Evolutionary conservation across 2,329 filamentous ascomycete species (phyloP), one percentile per base, ranked within the genome.

Genomic region (Akanthomyces uredinophilus): DNA sequence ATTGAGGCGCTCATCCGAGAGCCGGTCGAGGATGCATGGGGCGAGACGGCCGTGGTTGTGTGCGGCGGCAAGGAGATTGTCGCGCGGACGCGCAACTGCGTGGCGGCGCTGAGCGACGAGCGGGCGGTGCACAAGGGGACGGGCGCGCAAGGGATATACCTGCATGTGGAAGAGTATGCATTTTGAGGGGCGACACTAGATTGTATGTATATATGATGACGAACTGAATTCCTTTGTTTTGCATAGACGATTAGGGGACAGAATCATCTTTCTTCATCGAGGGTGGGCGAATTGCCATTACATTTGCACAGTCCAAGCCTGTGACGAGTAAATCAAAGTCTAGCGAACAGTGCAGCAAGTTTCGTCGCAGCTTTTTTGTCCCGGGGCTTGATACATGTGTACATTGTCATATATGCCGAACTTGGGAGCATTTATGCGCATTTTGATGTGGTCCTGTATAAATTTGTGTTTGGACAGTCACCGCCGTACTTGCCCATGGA

Each of bases 101-200:
- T 87, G 3, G 80, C 81, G 2, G 73, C 72, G 35, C 64, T 87
- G 64, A 85, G 83, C 59, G 84, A 87, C 66, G 84, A 87, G 72
- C 74, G 85, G 46, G 85, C 81, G 0, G 84, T 87, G 24, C 85
- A 87, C 68, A 87, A 87, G 70, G 85, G 85, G 5, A 87, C 83
- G 0, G 84, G 83, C 1, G 84, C 85, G 0, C 85, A 87, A 68
- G 85, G 85, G 0, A 87, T 87, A 46, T 79, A 82, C 68, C 68
- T 87, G 61, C 80, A 85, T 69, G 83, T 83, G 1, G 85, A 87
- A 65, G 84, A 87, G 69, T 87, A 86, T 70, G 78, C 77, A 27
- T 83, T 83, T 65, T 84, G 68, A 32, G 20, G 54, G 6, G 32
- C 4, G 27, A 29, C 6, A 6, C 27, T 8, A 35, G 22, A n/a